Conservation (phyloP, 345 rosid genomes). For the Corchorus olitorius region DNA sequence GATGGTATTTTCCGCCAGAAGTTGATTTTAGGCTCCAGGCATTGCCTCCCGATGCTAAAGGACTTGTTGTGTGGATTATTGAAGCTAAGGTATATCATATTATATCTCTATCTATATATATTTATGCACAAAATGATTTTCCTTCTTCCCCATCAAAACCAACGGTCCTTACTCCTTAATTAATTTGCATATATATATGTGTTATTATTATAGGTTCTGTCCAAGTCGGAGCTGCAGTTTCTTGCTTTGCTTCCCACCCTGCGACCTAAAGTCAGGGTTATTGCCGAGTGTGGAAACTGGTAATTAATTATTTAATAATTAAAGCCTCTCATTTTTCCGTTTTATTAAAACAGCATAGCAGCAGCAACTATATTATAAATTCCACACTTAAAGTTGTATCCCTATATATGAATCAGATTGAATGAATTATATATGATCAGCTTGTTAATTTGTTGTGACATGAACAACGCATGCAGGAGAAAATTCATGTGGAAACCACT, state of each 20-base stretch:
- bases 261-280: slow-evolving; percentile 83
- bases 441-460: background rate
- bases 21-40: slow-evolving; percentile 80
- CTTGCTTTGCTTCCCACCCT: slow-evolving; percentile 87
- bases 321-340: background rate
- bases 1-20: slow-evolving; percentile 96
- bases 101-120: too few relatives aligned
- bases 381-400: background rate
- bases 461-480: slow-evolving; percentile 49
- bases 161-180: too few relatives aligned
- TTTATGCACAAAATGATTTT: background rate
- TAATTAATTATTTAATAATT: slow-evolving; percentile 28
- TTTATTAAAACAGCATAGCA: background rate
- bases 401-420: background rate
- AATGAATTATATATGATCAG: background rate
- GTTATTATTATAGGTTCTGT: slow-evolving; percentile 56
- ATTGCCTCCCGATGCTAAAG: slow-evolving; percentile 75
- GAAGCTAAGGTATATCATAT: slow-evolving; percentile 74
- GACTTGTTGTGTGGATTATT: slow-evolving; percentile 82
- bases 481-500: slow-evolving; percentile 87
- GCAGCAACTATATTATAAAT: too few relatives aligned
- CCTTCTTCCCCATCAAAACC: background rate
- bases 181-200: background rate
- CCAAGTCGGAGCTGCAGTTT: slow-evolving; percentile 84
- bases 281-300: slow-evolving; percentile 95